A percentile compares a stretch with the other conserved stretches of the same genome.
These are phyloP conservation scores for Phellopilus nigrolimitatus DNA, from an alignment of 1,284 basidiomycete genomes.

Conservation along the genomic window DNA sequence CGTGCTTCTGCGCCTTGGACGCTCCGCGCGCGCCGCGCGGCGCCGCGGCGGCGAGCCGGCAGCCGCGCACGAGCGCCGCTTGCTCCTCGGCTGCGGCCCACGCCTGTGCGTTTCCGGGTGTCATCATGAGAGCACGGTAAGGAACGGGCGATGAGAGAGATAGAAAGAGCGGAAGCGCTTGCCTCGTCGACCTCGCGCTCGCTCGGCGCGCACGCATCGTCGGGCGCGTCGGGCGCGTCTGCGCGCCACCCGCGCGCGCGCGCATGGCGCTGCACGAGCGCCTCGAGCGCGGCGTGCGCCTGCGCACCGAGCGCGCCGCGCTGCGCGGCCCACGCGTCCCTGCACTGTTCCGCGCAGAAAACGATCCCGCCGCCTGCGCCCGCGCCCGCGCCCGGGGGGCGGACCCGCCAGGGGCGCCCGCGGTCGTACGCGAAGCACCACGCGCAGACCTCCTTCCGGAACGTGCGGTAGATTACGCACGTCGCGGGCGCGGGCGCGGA, in stretches of 20 bases:
- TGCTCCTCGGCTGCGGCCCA: constrained; percentile 5
- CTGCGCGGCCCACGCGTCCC: constrained; percentile 3
- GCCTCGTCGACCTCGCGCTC: neutral
- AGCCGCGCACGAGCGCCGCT: neutral
- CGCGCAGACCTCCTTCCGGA: constrained; percentile 24
- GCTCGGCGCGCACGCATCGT: neutral
- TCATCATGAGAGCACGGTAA: too few species aligned
- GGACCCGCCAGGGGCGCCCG: constrained; percentile 22
- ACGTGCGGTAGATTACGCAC: constrained; percentile 22
- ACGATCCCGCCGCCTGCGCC: constrained; percentile 7
- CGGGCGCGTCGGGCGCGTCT: neutral
- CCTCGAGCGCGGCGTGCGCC: constrained; percentile 14
- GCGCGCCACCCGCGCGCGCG: constrained; percentile 6
- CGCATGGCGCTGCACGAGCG: constrained; percentile 11
- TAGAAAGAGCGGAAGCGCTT: too few species aligned
- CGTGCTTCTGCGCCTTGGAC: constrained; percentile 5
- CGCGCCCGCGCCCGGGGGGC: constrained; percentile 3
- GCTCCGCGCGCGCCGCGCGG: neutral
- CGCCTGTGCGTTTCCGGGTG: neutral
- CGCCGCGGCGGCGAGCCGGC: neutral
- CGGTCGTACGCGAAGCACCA: constrained; percentile 25
- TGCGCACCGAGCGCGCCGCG: constrained; percentile 11
- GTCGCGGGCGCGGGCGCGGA: neutral
- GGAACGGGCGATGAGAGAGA: neutral
- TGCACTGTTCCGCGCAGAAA: neutral